Conservation (phyloP, 83 land plant genomes). For the Diphasiastrum complanatum region DNA sequence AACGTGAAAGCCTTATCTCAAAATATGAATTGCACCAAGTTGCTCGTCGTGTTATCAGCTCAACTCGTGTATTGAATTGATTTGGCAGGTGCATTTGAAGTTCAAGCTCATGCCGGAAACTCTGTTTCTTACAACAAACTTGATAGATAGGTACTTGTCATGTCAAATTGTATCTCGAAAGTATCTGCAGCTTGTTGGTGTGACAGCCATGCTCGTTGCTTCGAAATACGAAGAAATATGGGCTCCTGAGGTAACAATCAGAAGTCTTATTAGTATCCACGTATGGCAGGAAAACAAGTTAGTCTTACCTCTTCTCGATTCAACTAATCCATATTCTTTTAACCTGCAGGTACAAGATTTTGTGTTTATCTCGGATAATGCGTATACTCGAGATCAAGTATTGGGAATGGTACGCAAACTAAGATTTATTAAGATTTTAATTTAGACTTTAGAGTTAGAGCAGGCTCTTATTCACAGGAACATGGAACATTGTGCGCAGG, state of each 20-base stretch:
- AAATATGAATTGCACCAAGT: neutral
- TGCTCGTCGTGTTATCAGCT: neutral
- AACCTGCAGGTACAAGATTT: constrained; percentile 6
- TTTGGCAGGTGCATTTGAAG: constrained; percentile 9
- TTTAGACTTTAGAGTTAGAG: no score
- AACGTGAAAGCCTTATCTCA: neutral
- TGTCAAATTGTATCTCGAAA: constrained; percentile 4
- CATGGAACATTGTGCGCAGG: constrained; percentile 28
- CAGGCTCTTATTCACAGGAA: neutral
- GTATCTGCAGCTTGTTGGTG: constrained; percentile 13
- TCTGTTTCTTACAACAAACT: constrained; percentile 7
- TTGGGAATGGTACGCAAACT: constrained; percentile 11
- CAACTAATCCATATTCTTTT: neutral
- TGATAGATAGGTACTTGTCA: constrained; percentile 7
- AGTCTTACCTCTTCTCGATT: no score
- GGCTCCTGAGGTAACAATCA: constrained; percentile 9
- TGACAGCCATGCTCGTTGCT: constrained; percentile 15
- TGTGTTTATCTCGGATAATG: constrained; percentile 5
- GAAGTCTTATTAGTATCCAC: neutral
- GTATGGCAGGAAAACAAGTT: no score
- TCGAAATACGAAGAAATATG: constrained; percentile 15
- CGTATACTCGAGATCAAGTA: constrained; percentile 7
- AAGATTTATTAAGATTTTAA: no score
- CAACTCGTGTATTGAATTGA: neutral
- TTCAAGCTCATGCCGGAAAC: constrained; percentile 19